phyloP scores from a whole-genome alignment of 2,329 filamentous ascomycete genomes.

The Fusarium newnesense region DNA sequence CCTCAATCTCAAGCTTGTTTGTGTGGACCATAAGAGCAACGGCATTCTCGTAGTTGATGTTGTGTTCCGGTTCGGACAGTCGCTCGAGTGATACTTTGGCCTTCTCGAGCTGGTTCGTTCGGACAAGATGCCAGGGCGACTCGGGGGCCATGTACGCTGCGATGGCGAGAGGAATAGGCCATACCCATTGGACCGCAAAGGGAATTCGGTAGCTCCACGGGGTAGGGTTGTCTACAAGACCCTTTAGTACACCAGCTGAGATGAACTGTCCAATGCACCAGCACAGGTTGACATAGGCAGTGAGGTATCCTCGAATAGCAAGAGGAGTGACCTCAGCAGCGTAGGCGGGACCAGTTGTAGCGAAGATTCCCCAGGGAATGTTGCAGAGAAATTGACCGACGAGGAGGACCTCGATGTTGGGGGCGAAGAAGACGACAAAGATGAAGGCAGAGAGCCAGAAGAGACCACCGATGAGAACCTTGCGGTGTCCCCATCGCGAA shows the following conservation, averaged over 20 bases:
- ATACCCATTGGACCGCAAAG: constrained; percentile 55
- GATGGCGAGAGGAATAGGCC: constrained; percentile 49
- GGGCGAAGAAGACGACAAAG: constrained; percentile 61
- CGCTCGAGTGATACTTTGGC: constrained; percentile 48
- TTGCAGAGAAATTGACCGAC: constrained; percentile 59
- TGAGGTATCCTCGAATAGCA: constrained; percentile 55
- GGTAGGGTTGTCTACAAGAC: constrained; percentile 48
- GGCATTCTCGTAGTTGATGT: constrained; percentile 51
- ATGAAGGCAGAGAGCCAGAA: constrained; percentile 55
- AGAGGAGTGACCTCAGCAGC: constrained; percentile 57
- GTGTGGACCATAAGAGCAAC: constrained; percentile 57
- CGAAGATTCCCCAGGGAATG: constrained; percentile 59
- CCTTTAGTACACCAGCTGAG: constrained; percentile 53
- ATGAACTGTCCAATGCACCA: constrained; percentile 57
- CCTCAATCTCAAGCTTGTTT: constrained; percentile 57
- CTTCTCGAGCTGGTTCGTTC: constrained; percentile 45
- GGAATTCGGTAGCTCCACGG: constrained; percentile 54
- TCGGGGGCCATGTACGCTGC: constrained; percentile 50
- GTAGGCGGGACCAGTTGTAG: constrained; percentile 56
- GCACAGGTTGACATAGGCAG: constrained; percentile 57
- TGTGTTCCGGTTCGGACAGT: constrained; percentile 46
- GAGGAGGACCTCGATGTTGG: constrained; percentile 54
- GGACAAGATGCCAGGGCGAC: constrained; percentile 52
- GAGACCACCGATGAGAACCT: constrained; percentile 56
- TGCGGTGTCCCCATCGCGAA: constrained; percentile 55